Evolutionary conservation across 139 green algal species (phyloP).

Genomic region (Closterium sp.): DNA sequence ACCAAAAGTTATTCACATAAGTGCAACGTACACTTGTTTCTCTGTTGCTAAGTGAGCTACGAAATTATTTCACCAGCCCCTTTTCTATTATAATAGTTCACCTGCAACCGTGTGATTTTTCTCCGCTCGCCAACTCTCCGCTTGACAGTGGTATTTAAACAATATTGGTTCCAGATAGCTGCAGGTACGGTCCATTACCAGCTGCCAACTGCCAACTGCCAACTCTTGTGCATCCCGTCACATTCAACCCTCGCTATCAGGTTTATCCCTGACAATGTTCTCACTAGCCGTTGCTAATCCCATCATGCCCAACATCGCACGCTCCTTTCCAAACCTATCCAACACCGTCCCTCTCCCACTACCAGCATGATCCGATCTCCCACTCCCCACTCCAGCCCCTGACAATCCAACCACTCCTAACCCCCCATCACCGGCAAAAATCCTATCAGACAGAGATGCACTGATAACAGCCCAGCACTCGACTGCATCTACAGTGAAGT

Average conservation of each 20-base stretch:
- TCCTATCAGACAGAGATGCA: not conserved
- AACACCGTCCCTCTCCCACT: slow-evolving; percentile 24
- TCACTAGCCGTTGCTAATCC: slow-evolving; percentile 32
- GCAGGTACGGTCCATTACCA: too few species aligned
- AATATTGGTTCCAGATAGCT: too few species aligned
- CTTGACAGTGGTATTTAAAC: too few species aligned
- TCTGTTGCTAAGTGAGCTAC: too few species aligned
- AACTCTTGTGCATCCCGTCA: too few species aligned
- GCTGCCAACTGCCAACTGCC: too few species aligned
- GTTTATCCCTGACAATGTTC: not conserved
- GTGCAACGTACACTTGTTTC: too few species aligned
- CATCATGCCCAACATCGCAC: slow-evolving; percentile 34
- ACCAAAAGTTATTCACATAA: too few species aligned
- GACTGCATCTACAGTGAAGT: slow-evolving; percentile 12
- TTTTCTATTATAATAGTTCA: too few species aligned
- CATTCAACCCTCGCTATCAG: not conserved
- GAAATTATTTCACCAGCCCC: too few species aligned
- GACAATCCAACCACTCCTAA: not conserved
- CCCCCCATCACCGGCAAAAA: not conserved
- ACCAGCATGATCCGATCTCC: not conserved
- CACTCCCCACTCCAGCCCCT: not conserved
- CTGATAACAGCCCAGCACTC: slow-evolving; percentile 39
- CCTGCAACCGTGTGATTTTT: too few species aligned
- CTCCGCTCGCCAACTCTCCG: too few species aligned
- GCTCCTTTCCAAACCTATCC: slow-evolving; percentile 45